A percentile compares a stretch with the other conserved stretches of the same genome.
Evolutionary conservation across 2,329 filamentous ascomycete genomes (phyloP).

Genomic region (Alternaria consortialis): DNA sequence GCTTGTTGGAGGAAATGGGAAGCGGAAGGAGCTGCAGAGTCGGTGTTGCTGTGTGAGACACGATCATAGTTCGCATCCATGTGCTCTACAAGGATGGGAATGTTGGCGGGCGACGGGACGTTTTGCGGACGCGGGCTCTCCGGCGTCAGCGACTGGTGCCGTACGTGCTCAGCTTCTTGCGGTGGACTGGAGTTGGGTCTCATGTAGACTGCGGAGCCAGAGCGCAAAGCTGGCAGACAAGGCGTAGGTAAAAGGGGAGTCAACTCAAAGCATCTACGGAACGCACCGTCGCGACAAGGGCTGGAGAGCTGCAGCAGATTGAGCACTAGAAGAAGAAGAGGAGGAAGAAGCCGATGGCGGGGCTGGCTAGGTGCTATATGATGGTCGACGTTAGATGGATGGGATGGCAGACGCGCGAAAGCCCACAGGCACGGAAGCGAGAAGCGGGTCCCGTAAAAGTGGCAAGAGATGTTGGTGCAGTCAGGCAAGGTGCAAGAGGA

Average conservation of each 20-base stretch:
- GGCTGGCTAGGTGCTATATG: constrained; percentile 27
- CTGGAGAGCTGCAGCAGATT: constrained; percentile 14
- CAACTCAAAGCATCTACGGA: constrained; percentile 32
- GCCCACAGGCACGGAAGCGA: constrained; percentile 15
- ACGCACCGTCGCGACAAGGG: constrained; percentile 29
- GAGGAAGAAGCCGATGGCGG: constrained; percentile 16
- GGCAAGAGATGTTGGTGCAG: constrained; percentile 24
- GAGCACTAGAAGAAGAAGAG: constrained; percentile 10
- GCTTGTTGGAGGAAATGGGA: constrained; percentile 46
- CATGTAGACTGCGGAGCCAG: constrained; percentile 57
- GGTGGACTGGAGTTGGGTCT: constrained; percentile 62
- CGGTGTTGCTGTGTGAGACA: constrained; percentile 67
- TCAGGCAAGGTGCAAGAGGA: constrained; percentile 15
- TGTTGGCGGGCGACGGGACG: constrained; percentile 72
- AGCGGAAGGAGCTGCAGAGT: constrained; percentile 34
- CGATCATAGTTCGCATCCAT: constrained; percentile 77
- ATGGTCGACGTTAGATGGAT: constrained; percentile 11
- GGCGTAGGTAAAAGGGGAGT: constrained; percentile 15
- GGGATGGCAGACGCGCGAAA: constrained; percentile 6
- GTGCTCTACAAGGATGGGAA: constrained; percentile 74
- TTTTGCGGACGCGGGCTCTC: constrained; percentile 76
- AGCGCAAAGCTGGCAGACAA: constrained; percentile 27
- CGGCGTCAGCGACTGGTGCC: constrained; percentile 72
- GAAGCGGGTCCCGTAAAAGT: constrained; percentile 21
- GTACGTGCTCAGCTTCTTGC: constrained; percentile 67